These are phyloP conservation scores for Penicillium pancosmium DNA, from an alignment of 495 filamentous ascomycete genomes.

Conservation along the genomic window DNA sequence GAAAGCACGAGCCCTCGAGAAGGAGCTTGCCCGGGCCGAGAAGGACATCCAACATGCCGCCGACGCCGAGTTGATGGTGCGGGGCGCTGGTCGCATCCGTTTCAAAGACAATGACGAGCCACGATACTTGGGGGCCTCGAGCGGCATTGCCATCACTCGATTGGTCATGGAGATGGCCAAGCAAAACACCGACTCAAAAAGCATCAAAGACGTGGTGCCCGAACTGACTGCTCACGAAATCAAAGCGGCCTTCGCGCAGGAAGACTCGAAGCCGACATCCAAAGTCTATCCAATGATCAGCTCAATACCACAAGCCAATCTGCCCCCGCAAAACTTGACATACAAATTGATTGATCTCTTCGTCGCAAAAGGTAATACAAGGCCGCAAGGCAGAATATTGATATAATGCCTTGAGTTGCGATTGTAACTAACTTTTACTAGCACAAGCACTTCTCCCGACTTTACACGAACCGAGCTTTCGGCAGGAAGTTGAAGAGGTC, in stretches of 20 bases:
- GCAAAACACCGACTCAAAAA: conserved; percentile 78
- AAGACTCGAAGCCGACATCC: conserved; percentile 62
- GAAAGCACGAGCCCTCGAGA: conserved; percentile 75
- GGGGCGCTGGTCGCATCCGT: conserved; percentile 77
- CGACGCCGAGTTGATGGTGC: conserved; percentile 78
- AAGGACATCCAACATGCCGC: conserved; percentile 67
- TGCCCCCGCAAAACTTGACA: conserved; percentile 68
- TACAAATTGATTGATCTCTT: conserved; percentile 79
- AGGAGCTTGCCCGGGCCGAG: conserved; percentile 64
- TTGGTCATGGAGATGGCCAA: conserved; percentile 95
- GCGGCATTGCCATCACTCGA: conserved; percentile 90
- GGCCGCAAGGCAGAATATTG: background rate
- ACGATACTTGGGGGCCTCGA: conserved; percentile 87
- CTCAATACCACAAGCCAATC: conserved; percentile 64
- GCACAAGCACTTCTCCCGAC: conserved; percentile 85
- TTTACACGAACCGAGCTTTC: conserved; percentile 80
- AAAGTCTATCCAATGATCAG: conserved; percentile 80
- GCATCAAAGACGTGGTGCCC: conserved; percentile 85
- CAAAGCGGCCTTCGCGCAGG: conserved; percentile 56
- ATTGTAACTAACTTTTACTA: conserved; percentile 32
- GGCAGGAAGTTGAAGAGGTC: conserved; percentile 75
- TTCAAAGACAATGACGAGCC: conserved; percentile 81
- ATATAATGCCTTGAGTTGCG: background rate
- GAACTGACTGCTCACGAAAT: conserved; percentile 63
- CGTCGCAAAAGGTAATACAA: conserved; percentile 70